Conservation (phyloP, 768 basidiomycete species). For the Floccularia luteovirens region DNA sequence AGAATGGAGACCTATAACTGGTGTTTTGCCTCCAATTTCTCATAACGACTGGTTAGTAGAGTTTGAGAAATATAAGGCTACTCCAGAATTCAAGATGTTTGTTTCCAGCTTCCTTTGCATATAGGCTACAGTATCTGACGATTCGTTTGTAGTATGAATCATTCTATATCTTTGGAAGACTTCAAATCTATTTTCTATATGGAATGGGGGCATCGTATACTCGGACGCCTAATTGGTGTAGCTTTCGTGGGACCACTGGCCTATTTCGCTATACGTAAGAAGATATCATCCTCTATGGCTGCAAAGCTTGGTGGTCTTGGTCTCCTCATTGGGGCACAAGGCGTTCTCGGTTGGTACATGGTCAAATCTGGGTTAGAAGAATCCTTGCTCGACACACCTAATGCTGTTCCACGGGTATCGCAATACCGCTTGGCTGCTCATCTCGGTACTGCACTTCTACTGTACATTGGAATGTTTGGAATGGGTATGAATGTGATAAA, state of each 20-base stretch:
- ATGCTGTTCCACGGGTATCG: conserved; percentile 88
- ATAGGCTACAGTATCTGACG: conserved; percentile 20
- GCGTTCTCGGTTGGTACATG: conserved; percentile 98
- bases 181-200: conserved; percentile 97
- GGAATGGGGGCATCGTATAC: conserved; percentile 96
- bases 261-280: conserved; percentile 70
- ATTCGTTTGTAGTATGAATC: conserved; percentile 48
- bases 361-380: conserved; percentile 93
- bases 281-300: conserved; percentile 58
- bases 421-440: conserved; percentile 97
- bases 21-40: conserved; percentile 77
- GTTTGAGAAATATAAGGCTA: conserved; percentile 89
- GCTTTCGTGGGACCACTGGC: conserved; percentile 78
- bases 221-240: conserved; percentile 81
- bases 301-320: conserved; percentile 66
- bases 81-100: conserved; percentile 94
- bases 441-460: conserved; percentile 80
- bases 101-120: conserved; percentile 18
- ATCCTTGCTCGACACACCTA: conserved; percentile 69
- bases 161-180: conserved; percentile 77
- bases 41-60: conserved; percentile 76
- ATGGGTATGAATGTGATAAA: conserved; percentile 68
- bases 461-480: conserved; percentile 92
- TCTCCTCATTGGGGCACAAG: conserved; percentile 83
- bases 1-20: conserved; percentile 94